phyloP scores from a whole-genome alignment of 2,329 filamentous ascomycete genomes.

The Chaetomiaceae sp. region DNA sequence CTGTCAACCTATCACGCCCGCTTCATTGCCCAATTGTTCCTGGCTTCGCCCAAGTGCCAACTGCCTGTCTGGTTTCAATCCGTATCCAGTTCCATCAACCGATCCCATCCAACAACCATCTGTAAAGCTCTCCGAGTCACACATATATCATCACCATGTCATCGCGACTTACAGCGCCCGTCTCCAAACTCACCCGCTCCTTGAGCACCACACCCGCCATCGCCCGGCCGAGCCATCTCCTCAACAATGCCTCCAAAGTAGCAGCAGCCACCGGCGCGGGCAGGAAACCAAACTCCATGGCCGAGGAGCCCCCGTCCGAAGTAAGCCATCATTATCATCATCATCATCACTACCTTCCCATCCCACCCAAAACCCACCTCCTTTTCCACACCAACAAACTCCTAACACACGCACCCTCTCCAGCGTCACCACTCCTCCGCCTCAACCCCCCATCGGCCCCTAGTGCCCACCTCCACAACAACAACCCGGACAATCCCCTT shows the following conservation, averaged over 20 bases:
- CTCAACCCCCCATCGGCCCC: constrained; percentile 45
- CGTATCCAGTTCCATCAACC: constrained; percentile 1
- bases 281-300: constrained; percentile 37
- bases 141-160: constrained; percentile 31
- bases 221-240: constrained; percentile 33
- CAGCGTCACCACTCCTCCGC: constrained; percentile 36
- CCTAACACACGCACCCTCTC: too few relatives aligned
- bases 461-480: constrained; percentile 31
- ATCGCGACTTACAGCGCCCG: constrained; percentile 48
- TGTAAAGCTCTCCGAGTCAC: neutral
- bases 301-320: constrained; percentile 42
- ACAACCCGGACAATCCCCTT: constrained; percentile 45
- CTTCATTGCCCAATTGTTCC: constrained; percentile 1
- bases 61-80: neutral
- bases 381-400: neutral
- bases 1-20: neutral
- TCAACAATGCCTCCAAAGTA: constrained; percentile 35
- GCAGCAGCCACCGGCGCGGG: constrained; percentile 38
- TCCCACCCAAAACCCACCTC: neutral
- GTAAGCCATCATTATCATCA: constrained; percentile 32
- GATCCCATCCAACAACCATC: neutral
- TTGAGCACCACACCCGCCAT: constrained; percentile 41
- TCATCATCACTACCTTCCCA: neutral
- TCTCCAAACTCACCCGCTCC: constrained; percentile 46
- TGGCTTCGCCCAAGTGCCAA: neutral